These are phyloP conservation scores for Mycena vitilis DNA, from an alignment of 768 basidiomycete genomes.

Conservation along the genomic window DNA sequence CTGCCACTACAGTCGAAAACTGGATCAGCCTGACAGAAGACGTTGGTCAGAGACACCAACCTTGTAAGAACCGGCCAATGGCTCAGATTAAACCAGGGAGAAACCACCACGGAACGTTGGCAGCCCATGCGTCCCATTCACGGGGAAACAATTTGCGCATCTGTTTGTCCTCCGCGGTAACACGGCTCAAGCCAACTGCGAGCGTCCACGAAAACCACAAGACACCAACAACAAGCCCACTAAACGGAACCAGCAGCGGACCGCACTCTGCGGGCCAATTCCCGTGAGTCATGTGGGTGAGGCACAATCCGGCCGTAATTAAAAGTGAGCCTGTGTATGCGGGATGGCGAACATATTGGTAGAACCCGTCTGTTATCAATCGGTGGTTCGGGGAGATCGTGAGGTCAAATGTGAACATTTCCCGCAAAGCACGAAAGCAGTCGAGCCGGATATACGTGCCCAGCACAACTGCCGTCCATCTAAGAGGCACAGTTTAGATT, in stretches of 20 bases:
- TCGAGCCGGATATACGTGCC: conserved; percentile 56
- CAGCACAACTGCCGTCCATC: conserved; percentile 41
- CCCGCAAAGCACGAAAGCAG: conserved; percentile 52
- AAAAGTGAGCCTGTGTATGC: conserved; percentile 61
- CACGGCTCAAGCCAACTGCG: conserved; percentile 56
- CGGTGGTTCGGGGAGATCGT: conserved; percentile 56
- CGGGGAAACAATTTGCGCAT: conserved; percentile 55
- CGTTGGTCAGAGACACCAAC: not conserved
- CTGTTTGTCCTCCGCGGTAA: conserved; percentile 59
- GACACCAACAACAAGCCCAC: conserved; percentile 43
- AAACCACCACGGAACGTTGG: conserved; percentile 58
- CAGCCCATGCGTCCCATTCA: conserved; percentile 60
- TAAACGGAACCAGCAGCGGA: conserved; percentile 40
- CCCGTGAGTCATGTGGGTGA: conserved; percentile 54
- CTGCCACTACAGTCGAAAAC: too few relatives aligned
- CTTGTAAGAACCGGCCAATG: not conserved
- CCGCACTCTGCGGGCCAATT: conserved; percentile 53
- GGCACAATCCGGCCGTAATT: conserved; percentile 52
- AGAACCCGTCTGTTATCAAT: conserved; percentile 57
- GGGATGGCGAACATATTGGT: conserved; percentile 61
- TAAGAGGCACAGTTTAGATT: not conserved
- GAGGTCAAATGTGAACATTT: conserved; percentile 54
- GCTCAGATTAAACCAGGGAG: conserved; percentile 54
- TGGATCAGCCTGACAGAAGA: not conserved
- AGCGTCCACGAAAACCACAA: conserved; percentile 59